Conservation (phyloP, 768 basidiomycete species). For the Tulasnella sp. region DNA sequence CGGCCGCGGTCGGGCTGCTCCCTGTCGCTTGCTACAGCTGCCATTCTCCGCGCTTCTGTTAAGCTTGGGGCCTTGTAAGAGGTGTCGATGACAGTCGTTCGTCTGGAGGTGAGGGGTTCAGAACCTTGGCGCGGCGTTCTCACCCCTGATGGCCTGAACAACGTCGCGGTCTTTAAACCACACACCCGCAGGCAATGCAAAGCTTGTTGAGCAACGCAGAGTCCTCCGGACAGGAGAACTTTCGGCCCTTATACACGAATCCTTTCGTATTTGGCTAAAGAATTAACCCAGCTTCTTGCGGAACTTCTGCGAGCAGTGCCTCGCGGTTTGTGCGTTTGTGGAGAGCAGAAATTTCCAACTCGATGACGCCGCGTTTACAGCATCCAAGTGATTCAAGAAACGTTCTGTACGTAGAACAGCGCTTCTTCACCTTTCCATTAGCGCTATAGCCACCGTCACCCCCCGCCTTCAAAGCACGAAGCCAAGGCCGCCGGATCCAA, state of each 20-base stretch:
- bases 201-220: background rate
- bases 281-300: background rate
- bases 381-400: background rate
- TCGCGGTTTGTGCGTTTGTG: background rate
- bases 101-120: background rate
- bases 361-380: background rate
- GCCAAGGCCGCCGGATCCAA: background rate
- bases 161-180: background rate
- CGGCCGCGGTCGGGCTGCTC: background rate
- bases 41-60: background rate
- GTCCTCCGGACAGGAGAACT: background rate
- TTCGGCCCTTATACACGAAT: background rate
- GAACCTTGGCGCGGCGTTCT: background rate
- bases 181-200: background rate
- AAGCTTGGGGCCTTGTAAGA: background rate
- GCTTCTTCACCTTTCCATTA: background rate
- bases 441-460: too few species aligned
- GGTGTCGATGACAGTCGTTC: background rate
- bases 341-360: background rate
- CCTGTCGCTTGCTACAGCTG: background rate
- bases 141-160: background rate
- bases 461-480: too few species aligned
- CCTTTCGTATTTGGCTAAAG: background rate
- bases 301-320: background rate
- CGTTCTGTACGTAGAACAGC: background rate